Conservation (phyloP, 164 flowering plant species). For the Akebia trifoliata region DNA sequence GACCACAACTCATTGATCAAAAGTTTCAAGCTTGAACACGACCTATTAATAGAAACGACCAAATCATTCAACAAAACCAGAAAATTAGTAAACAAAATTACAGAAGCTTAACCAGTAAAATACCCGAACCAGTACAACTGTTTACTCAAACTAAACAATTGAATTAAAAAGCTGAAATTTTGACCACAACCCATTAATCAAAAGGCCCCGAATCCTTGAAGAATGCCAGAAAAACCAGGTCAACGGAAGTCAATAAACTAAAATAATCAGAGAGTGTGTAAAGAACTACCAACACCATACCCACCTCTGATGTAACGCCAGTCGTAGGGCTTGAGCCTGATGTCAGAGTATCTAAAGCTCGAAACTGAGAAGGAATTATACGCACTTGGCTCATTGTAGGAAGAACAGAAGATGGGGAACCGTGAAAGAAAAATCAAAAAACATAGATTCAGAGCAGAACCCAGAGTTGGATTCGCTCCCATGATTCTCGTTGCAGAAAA, state of each 20-base stretch:
- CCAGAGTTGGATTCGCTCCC: slow-evolving; percentile 29
- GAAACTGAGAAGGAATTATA: slow-evolving; percentile 46
- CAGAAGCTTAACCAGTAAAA: neutral
- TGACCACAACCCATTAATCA: slow-evolving; percentile 6
- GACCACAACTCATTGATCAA: no score
- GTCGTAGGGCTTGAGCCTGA: slow-evolving; percentile 48
- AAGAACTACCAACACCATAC: neutral
- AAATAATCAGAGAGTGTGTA: neutral
- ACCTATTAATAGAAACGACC: no score
- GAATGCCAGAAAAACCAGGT: neutral
- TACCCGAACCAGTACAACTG: no score
- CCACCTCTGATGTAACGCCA: slow-evolving; percentile 83
- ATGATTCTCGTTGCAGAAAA: slow-evolving; percentile 16
- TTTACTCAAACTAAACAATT: neutral
- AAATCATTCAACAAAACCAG: neutral
- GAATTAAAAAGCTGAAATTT: neutral
- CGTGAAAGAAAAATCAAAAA: no score
- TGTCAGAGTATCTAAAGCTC: slow-evolving; percentile 50
- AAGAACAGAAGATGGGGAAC: slow-evolving; percentile 9
- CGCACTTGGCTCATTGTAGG: slow-evolving; percentile 9
- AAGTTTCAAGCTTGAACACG: no score
- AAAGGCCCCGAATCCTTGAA: slow-evolving; percentile 1
- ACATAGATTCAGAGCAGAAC: slow-evolving; percentile 23
- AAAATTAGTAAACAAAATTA: neutral
- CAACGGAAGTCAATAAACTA: neutral